Evolutionary conservation across 2,329 filamentous ascomycete genomes (phyloP).

Genomic region (Raffaelea albimanens): DNA sequence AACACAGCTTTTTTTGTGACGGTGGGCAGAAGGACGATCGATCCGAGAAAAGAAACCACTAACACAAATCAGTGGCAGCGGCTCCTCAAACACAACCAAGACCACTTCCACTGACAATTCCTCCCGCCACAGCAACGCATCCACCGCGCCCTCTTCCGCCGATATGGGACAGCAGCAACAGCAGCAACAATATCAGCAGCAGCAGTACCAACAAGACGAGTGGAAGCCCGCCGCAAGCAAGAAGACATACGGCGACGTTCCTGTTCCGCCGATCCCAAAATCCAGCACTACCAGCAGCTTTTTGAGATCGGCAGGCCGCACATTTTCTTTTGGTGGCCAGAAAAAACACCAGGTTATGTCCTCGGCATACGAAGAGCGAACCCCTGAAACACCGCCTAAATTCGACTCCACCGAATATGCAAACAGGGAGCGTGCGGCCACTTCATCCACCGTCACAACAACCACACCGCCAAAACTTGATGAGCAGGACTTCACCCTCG

Average conservation of each 20-base stretch:
- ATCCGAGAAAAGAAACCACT: slow-evolving; percentile 10
- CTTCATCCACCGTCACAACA: slow-evolving; percentile 43
- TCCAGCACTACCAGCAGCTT: slow-evolving; percentile 38
- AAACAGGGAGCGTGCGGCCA: slow-evolving; percentile 38
- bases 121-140: slow-evolving; percentile 52
- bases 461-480: slow-evolving; percentile 41
- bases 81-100: slow-evolving; percentile 52
- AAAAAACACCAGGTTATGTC: slow-evolving; percentile 36
- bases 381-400: slow-evolving; percentile 10
- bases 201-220: slow-evolving; percentile 22
- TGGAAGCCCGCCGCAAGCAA: slow-evolving; percentile 25
- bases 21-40: slow-evolving; percentile 11
- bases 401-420: slow-evolving; percentile 24
- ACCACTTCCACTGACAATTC: slow-evolving; percentile 50
- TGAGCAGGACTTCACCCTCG: slow-evolving; percentile 33
- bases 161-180: slow-evolving; percentile 25
- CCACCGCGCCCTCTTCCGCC: slow-evolving; percentile 51
- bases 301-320: slow-evolving; percentile 45
- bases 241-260: slow-evolving; percentile 29
- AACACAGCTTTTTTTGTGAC: slow-evolving; percentile 20
- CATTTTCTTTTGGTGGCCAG: slow-evolving; percentile 49
- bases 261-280: slow-evolving; percentile 34
- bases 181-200: slow-evolving; percentile 4
- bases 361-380: slow-evolving; percentile 25
- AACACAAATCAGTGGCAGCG: slow-evolving; percentile 40